Base-by-base conservation (phyloP, 495 filamentous ascomycete genomes). In the Aspergillus coremiiformis region DNA sequence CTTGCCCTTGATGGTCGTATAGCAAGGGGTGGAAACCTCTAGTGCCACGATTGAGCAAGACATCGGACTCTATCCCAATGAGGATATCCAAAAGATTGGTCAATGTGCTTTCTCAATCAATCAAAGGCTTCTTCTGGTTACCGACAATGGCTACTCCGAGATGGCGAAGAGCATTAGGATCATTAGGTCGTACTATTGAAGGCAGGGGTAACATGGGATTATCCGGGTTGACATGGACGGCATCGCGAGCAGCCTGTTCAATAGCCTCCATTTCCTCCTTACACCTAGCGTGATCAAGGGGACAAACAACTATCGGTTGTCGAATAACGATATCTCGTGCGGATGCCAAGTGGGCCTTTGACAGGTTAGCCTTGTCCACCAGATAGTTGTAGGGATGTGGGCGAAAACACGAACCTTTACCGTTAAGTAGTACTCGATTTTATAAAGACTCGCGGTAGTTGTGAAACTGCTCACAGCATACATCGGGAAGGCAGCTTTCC, bases 261-360 rank as follows among this genome's bases (percentile, higher is more conserved):
- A 97, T 97, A 7, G 90, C 89, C 61, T 95, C 90, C 87, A 98
- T 95, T 71, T 98, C 94, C 58, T 95, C 90, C 63, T 94, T 95
- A 72, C 93, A 97, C 11, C 85, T 89, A 51, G 91, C 87, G 58
- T 96, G 89, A 64, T 98, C 93, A 33, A 95, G 82, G 0, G 94
- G 93, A 58, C 92, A 96, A 44, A 98, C 92, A 39, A 97, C 87
- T 50, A 98, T 97, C 47, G 87, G 90, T 67, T 96, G 90, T 39
- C 92, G 85, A 33, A 97, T 81, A 5, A 83, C 72, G 39, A 98
- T 96, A 58, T 98, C 94, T 72, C 84, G 81, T 15, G 92, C 90
- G 11, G 83, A 84, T n/a, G 87, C 88, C 72, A 98, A 76, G 66
- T 91, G 85, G 21, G 90, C 94, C 93, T 98, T 52, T 9, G 20